Evolutionary conservation across 176 grass and related monocot species (phyloP).

Genomic region (Poa pratensis): DNA sequence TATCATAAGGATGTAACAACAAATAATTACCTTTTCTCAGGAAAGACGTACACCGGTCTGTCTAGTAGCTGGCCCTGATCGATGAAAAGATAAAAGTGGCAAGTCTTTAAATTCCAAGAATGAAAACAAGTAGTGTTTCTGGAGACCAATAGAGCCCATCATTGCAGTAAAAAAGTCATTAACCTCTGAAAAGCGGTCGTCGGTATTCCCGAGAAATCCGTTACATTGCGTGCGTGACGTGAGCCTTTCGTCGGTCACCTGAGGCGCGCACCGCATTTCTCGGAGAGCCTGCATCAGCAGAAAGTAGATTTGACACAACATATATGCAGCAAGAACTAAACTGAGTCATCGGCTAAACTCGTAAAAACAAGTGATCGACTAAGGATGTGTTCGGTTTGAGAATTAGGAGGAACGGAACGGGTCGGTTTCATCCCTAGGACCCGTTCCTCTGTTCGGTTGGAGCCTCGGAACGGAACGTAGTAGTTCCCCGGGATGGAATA

Average conservation of each 20-base stretch:
- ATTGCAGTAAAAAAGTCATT: background rate
- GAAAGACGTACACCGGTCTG: constrained; percentile 2
- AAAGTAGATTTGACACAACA: background rate
- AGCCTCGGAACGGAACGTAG: too few species aligned
- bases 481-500: too few species aligned
- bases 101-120: constrained; percentile 8
- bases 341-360: too few species aligned
- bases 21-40: constrained; percentile 38
- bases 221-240: constrained; percentile 19
- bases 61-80: constrained; percentile 30
- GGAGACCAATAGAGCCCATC: background rate
- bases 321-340: too few species aligned
- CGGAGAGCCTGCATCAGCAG: constrained; percentile 22
- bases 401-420: too few species aligned
- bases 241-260: constrained; percentile 27
- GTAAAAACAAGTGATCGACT: too few species aligned
- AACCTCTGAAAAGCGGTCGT: constrained; percentile 12
- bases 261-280: constrained; percentile 39
- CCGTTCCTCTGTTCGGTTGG: too few species aligned
- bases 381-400: too few species aligned
- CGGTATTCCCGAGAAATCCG: background rate
- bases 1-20: background rate
- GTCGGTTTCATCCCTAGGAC: too few species aligned
- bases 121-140: background rate
- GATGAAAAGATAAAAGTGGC: constrained; percentile 10